These are phyloP conservation scores for Prunus padus DNA, from an alignment of 306 rosid genomes.

Conservation along the genomic window DNA sequence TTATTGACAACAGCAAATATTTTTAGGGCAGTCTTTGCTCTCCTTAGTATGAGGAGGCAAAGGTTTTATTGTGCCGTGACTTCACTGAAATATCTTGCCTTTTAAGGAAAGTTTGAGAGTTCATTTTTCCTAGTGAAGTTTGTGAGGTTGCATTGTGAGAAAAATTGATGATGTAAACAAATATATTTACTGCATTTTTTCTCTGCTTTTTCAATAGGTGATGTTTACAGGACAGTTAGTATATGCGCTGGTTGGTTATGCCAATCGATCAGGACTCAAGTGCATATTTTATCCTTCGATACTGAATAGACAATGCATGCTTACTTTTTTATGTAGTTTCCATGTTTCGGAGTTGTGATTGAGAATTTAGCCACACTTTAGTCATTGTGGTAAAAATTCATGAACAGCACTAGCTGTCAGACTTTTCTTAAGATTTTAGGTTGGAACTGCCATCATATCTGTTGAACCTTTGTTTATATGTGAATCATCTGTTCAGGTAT, in stretches of 20 bases:
- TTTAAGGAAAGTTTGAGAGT: too few species aligned
- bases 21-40: too few species aligned
- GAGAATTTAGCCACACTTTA: not conserved
- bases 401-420: not conserved
- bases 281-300: not conserved
- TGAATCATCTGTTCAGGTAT: not conserved
- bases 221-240: not conserved
- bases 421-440: not conserved
- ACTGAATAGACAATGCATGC: not conserved
- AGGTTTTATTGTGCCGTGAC: too few species aligned
- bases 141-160: too few species aligned
- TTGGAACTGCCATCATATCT: not conserved
- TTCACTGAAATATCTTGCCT: too few species aligned
- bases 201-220: slow-evolving; percentile 13
- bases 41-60: too few species aligned
- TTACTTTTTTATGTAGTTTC: not conserved
- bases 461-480: not conserved
- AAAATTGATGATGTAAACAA: too few species aligned
- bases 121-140: too few species aligned
- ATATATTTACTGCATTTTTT: too few species aligned
- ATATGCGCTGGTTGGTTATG: slow-evolving; percentile 3
- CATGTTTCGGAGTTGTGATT: not conserved
- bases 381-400: not conserved
- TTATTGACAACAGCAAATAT: too few species aligned
- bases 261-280: not conserved